These are phyloP conservation scores for Cynanchum wilfordii DNA, from an alignment of 257 asterid species.

Conservation along the genomic window DNA sequence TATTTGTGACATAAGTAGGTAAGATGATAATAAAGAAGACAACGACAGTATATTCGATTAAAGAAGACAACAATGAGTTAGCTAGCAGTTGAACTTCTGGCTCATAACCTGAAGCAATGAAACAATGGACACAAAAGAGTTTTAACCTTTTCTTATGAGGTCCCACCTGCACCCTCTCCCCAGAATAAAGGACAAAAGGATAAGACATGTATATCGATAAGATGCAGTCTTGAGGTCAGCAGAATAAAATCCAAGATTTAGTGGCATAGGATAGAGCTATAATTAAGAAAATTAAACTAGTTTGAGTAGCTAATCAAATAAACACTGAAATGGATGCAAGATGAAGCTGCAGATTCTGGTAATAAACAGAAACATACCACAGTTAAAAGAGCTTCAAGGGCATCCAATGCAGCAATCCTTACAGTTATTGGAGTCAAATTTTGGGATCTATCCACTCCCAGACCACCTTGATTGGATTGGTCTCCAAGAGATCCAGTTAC, in stretches of 20 bases:
- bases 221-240: background rate
- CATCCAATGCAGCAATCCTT: conserved; percentile 80
- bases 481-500: conserved; percentile 33
- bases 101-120: background rate
- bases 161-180: background rate
- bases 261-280: background rate
- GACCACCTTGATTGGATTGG: conserved; percentile 35
- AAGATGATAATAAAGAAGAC: background rate
- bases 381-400: conserved; percentile 65
- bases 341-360: background rate
- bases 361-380: conserved; percentile 43
- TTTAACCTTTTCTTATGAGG: background rate
- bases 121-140: background rate
- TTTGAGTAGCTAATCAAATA: background rate
- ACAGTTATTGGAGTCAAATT: conserved; percentile 42
- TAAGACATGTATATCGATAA: background rate
- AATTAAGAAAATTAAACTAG: background rate
- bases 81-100: background rate
- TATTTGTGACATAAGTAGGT: background rate
- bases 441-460: conserved; percentile 33
- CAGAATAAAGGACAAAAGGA: background rate
- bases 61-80: background rate
- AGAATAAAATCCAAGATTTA: background rate
- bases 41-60: background rate
- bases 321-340: background rate